A percentile compares a stretch with the other conserved stretches of the same genome.
Conservation (phyloP, 2,329 filamentous ascomycete genomes). For the Pseudocercospora vitis region DNA sequence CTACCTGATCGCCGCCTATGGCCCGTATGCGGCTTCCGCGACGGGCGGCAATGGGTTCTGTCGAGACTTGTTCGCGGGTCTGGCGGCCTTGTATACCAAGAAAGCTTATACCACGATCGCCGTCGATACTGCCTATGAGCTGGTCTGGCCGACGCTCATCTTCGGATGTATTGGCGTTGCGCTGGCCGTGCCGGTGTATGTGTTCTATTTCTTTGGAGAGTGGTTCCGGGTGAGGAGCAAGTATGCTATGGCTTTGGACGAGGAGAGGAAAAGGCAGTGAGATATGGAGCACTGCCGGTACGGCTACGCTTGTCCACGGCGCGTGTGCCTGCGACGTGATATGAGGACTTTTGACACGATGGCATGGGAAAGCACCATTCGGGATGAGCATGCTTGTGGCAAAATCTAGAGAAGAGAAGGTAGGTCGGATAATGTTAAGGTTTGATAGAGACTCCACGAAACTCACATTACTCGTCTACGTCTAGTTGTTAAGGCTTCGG, state of each 20-base stretch:
- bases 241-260: conserved; percentile 49
- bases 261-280: conserved; percentile 28
- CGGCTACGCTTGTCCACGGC: too few species aligned
- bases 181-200: conserved; percentile 55
- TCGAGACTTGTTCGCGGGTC: conserved; percentile 70
- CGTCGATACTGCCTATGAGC: conserved; percentile 28
- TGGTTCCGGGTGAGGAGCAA: conserved; percentile 48
- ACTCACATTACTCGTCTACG: too few species aligned
- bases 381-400: too few species aligned
- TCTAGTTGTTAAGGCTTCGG: too few species aligned
- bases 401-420: too few species aligned
- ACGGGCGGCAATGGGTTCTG: conserved; percentile 75
- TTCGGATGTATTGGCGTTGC: conserved; percentile 53
- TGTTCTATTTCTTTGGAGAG: conserved; percentile 51
- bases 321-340: too few species aligned
- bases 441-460: too few species aligned
- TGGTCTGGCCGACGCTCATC: conserved; percentile 55
- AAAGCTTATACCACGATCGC: conserved; percentile 46
- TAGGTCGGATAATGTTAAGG: too few species aligned
- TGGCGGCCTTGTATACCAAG: conserved; percentile 66
- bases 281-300: too few species aligned
- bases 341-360: too few species aligned
- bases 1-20: conserved; percentile 74
- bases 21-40: conserved; percentile 65
- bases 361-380: too few species aligned